Evolutionary conservation across 2,329 filamentous ascomycete species (phyloP), one percentile per base, ranked within the genome.

Genomic region (Mollisia scopiformis): DNA sequence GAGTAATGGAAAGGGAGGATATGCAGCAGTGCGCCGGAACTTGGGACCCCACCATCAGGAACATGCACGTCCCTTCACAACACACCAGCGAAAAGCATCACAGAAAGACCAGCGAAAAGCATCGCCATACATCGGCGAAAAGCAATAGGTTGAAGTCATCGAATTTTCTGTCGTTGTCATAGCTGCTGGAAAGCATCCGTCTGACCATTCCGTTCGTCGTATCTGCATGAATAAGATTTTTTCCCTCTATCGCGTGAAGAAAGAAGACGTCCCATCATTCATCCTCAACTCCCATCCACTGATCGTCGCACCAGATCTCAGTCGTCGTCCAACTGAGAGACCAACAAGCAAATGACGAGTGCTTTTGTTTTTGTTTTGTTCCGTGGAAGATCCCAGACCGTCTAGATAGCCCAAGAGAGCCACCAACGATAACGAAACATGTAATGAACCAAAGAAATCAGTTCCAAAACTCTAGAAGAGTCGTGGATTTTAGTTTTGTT

Each of bases 331-430:
- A 47, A 23, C 43, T 27, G 43, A 47, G 43, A 47, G 16, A 47
- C 43, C 25, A 47, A 47, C 43, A 28, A 47, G 23, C 21, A 47
- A 47, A 13, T 47, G 43, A 47, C 43, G 14, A 16, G 19, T 43
- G 39, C 39, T 43, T 43, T 27, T 47, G 23, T 27, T 47, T 47
- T 47, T 23, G 6, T 23, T 25, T 46, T 27, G 43, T 25, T 47
- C 28, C 21, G 43, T 19, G 43, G n/a, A 14, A 27, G 28, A 16
- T 25, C 43, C 43, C 43, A 47, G 23, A 47, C 43, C 43, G 43
- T 47, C 43, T 47, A 47, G 43, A 47, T 47, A 47, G 43, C 43
- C 43, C 43, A 27, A 21, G 19, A 28, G 43, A 47, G 43, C 43
- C 43, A 47, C 43, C 43, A 47, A 47, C 13, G 41, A 46, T 25